phyloP scores from a whole-genome alignment of 192 early-diverging fungal species.

The Coemansia sp. region DNA sequence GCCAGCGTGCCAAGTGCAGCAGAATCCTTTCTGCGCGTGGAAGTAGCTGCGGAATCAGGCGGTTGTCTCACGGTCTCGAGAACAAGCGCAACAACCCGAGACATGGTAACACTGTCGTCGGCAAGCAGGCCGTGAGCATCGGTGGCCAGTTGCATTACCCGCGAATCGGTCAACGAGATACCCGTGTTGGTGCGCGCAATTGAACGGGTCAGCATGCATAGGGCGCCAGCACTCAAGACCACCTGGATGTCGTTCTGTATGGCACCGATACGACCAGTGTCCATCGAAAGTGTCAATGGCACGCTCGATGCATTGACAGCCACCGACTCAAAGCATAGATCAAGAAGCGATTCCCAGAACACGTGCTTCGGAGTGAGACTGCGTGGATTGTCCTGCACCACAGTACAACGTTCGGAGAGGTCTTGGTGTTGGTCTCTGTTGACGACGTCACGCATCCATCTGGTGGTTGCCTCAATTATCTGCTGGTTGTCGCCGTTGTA shows the following conservation, averaged over 20 bases:
- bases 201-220: conserved; percentile 15
- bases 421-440: conserved; percentile 1
- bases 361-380: conserved; percentile 13
- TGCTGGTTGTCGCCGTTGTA: not conserved
- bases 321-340: conserved; percentile 31
- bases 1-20: not conserved
- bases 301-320: conserved; percentile 3
- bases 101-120: conserved; percentile 27
- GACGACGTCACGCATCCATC: conserved; percentile 29
- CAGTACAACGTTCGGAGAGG: not conserved
- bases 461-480: conserved; percentile 9
- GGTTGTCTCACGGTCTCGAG: not conserved
- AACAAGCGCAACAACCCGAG: conserved; percentile 12
- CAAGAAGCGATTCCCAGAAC: conserved; percentile 38
- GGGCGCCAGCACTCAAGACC: conserved; percentile 21
- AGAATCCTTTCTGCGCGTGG: not conserved
- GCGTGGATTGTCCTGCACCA: not conserved
- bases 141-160: conserved; percentile 9
- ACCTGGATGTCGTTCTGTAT: conserved; percentile 46
- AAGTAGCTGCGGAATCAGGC: not conserved
- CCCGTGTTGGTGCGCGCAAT: not conserved
- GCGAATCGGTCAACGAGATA: not conserved
- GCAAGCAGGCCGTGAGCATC: conserved; percentile 12
- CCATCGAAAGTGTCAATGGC: conserved; percentile 29
- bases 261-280: conserved; percentile 21